Conservation (phyloP, 2,329 filamentous ascomycete genomes). For the Teratosphaeria gauchensis region DNA sequence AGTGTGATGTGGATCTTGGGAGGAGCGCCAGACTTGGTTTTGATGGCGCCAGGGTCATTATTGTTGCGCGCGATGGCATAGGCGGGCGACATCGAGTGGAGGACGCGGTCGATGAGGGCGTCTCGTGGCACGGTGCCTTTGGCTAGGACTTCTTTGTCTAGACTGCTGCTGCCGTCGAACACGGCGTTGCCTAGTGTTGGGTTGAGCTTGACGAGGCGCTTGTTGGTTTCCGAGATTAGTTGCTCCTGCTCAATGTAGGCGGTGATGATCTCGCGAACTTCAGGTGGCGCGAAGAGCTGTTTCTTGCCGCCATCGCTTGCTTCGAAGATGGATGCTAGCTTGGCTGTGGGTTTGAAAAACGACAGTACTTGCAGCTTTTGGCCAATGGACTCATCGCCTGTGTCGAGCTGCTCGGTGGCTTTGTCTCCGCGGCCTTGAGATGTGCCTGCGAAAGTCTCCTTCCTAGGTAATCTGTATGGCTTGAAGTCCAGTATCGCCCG, state of each 20-base stretch:
- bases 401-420: constrained; percentile 29
- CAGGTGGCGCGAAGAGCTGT: constrained; percentile 47
- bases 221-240: constrained; percentile 48
- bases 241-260: constrained; percentile 50
- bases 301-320: constrained; percentile 28
- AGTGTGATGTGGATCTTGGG: constrained; percentile 52
- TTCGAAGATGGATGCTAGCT: constrained; percentile 45
- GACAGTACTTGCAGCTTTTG: constrained; percentile 43
- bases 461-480: constrained; percentile 54
- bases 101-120: constrained; percentile 49
- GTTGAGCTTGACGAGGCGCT: constrained; percentile 52
- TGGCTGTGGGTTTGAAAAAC: constrained; percentile 48
- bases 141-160: constrained; percentile 48
- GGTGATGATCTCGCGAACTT: constrained; percentile 48
- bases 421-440: constrained; percentile 25
- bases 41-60: constrained; percentile 35
- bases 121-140: constrained; percentile 52
- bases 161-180: constrained; percentile 42
- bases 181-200: constrained; percentile 54
- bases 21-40: constrained; percentile 50
- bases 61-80: constrained; percentile 47
- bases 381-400: constrained; percentile 32
- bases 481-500: constrained; percentile 45
- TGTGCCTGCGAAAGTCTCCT: constrained; percentile 37
- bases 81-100: constrained; percentile 46